Percentiles rank a stretch among this genome's conserved stretches.
These are phyloP conservation scores for Conringia planisiliqua DNA, from an alignment of 345 rosid species.

Conservation along the genomic window DNA sequence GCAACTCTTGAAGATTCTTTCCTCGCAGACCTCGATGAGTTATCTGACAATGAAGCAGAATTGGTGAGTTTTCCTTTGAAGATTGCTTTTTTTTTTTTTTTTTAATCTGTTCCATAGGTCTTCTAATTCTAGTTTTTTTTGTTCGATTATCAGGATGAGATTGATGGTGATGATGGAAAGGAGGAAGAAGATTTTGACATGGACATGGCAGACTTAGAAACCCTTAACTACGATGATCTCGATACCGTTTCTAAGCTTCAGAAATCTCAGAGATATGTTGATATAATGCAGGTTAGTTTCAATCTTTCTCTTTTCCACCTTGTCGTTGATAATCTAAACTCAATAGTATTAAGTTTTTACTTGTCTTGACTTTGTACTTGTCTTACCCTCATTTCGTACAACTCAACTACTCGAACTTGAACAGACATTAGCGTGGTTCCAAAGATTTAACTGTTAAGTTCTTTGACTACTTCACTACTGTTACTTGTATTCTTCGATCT, in stretches of 20 bases:
- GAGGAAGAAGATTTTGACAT: constrained; percentile 83
- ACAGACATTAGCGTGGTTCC: not conserved
- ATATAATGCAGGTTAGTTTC: constrained; percentile 68
- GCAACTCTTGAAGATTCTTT: constrained; percentile 92
- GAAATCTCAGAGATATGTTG: constrained; percentile 72
- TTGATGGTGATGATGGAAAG: constrained; percentile 50
- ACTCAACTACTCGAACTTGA: not conserved
- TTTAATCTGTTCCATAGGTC: not conserved
- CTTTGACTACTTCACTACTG: not conserved
- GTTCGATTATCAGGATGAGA: constrained; percentile 54
- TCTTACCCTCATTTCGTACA: not conserved
- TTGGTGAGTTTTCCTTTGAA: constrained; percentile 36
- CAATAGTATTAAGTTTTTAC: not conserved
- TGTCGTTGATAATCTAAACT: not conserved
- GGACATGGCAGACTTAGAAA: constrained; percentile 71
- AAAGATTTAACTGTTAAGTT: not conserved
- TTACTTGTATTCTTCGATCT: not conserved
- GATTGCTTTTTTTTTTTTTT: not conserved
- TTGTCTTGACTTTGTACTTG: not conserved
- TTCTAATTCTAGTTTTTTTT: constrained; percentile 8
- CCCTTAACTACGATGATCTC: constrained; percentile 80
- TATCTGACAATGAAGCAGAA: constrained; percentile 90
- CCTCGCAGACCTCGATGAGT: constrained; percentile 91
- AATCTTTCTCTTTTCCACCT: not conserved
- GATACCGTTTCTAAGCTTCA: constrained; percentile 81